Evolutionary conservation across 768 basidiomycete genomes (phyloP), one percentile per base, ranked within the genome.

Genomic region (Agrocybe chaxingu): DNA sequence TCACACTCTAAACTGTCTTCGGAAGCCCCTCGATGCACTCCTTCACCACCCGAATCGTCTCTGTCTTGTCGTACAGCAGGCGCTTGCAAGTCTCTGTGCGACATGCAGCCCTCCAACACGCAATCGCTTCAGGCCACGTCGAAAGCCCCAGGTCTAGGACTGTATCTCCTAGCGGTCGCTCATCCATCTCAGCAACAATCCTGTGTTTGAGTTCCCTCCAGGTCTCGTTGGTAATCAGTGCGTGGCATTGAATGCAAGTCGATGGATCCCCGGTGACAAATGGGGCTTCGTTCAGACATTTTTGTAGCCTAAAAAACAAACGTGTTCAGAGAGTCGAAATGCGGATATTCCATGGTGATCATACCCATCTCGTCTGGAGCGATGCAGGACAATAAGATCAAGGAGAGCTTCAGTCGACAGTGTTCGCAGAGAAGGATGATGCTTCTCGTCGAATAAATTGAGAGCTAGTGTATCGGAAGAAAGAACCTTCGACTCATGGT

Each of bases 191-290:
- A 44, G 70, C 54, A 3, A 79, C 59, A 47, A 85, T 76, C 42
- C 66, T 74, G 56, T 78, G 72, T 59, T 85, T 85, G 48, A 86
- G 70, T 60, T 84, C 81, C 56, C 80, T 71, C 84, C 84, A 85
- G 5, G 81, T 79, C 46, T 77, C 72, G 61, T 85, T 82, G 53
- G 81, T 77, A 37, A 80, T 75, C 13, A 57, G 36, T 2, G 64
- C 63, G 34, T 74, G 67, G 62, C 84, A 86, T 39, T 76, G 66
- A 24, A 74, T 70, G 57, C 84, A 86, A n/a, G 66, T 65, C n/a
- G 76, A 69, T 3, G 71, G 65, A 2, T 60, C 64, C 5, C 71
- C 65, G 29, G 66, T 66, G 35, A 85, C 80, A 63, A 86, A 85
- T 3, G 84, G 84, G 0, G 81, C 70, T 32, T 78, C 73, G 54